Conservation (phyloP, 768 basidiomycete species). For the Lentinula boryana region DNA sequence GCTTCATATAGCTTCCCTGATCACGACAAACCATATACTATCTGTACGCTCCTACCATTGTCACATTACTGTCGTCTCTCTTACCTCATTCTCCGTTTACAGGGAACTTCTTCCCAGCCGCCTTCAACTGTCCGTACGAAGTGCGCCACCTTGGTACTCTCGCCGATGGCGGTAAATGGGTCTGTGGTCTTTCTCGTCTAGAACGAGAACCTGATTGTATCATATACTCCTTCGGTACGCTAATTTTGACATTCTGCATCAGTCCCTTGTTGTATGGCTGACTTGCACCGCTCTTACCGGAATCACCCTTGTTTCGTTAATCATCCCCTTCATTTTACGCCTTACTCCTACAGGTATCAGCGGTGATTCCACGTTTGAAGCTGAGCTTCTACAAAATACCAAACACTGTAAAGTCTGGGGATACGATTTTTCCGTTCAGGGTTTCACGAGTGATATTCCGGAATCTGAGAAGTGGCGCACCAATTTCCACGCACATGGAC, state of each 20-base stretch:
- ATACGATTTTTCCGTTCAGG: constrained; percentile 45
- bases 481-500: constrained; percentile 35
- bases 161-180: constrained; percentile 69
- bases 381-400: constrained; percentile 45
- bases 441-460: constrained; percentile 39
- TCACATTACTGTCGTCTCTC: neutral
- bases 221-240: constrained; percentile 54
- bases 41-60: neutral
- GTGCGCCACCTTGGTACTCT: constrained; percentile 43
- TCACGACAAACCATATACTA: neutral
- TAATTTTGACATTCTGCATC: neutral
- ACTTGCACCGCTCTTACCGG: neutral
- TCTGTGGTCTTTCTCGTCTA: constrained; percentile 56
- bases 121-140: constrained; percentile 48
- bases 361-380: constrained; percentile 61
- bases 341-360: constrained; percentile 34
- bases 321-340: constrained; percentile 14
- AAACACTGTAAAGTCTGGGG: constrained; percentile 52
- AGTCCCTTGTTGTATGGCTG: neutral
- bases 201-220: constrained; percentile 48
- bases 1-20: neutral
- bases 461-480: constrained; percentile 21
- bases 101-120: constrained; percentile 47
- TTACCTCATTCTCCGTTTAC: neutral
- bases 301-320: constrained; percentile 5